Percentiles rank a stretch among this genome's conserved stretches.
phyloP scores from a whole-genome alignment of 345 rosid species.

The Sisymbrium altissimum region DNA sequence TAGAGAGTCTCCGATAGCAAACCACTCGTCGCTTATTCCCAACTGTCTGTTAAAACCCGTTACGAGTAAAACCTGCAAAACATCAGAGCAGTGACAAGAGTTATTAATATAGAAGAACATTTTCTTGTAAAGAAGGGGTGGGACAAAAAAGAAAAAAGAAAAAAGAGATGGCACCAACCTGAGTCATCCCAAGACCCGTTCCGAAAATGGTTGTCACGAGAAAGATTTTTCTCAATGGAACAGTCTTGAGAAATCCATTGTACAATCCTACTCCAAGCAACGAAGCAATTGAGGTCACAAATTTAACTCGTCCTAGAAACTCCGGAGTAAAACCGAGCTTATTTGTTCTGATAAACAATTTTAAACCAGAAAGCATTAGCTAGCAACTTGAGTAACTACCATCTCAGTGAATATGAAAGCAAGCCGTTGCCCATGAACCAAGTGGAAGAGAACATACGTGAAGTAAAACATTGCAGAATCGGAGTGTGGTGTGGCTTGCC shows the following conservation, averaged over 20 bases:
- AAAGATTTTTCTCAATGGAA: conserved; percentile 77
- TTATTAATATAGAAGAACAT: background rate
- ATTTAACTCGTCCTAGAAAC: conserved; percentile 89
- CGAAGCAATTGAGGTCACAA: conserved; percentile 88
- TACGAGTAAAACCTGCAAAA: conserved; percentile 74
- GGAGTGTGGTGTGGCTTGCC: conserved; percentile 99
- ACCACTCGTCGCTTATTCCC: conserved; percentile 94
- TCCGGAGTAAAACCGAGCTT: conserved; percentile 96
- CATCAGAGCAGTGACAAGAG: conserved; percentile 3
- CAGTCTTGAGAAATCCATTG: conserved; percentile 86
- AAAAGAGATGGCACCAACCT: conserved; percentile 45
- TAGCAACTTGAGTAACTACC: conserved; percentile 5
- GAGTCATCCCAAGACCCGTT: conserved; percentile 92
- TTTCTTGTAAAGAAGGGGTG: background rate
- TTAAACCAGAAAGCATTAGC: conserved; percentile 5
- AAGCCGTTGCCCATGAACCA: background rate
- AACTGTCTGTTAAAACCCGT: conserved; percentile 73
- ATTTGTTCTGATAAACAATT: conserved; percentile 61
- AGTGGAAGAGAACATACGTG: conserved; percentile 53
- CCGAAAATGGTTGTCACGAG: conserved; percentile 68
- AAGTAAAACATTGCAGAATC: conserved; percentile 98
- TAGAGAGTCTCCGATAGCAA: conserved; percentile 93
- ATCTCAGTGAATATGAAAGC: background rate
- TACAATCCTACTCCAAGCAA: conserved; percentile 86
- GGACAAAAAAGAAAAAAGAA: background rate